Conservation (phyloP, 208 protist genomes). For the Leishmania guyanensis region DNA sequence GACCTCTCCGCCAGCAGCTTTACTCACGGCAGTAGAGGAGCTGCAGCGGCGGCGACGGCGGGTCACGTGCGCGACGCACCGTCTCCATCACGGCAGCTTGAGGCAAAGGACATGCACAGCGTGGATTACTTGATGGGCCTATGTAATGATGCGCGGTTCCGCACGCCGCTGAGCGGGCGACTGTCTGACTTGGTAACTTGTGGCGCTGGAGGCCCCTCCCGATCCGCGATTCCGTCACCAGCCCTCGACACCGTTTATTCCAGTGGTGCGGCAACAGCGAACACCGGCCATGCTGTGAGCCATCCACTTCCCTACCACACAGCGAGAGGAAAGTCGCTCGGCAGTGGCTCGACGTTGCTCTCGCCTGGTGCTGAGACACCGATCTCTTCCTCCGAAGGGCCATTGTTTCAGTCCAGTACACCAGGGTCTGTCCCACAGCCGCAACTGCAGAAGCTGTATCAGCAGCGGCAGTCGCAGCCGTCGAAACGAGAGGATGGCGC, state of each 20-base stretch:
- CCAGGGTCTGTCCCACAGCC: not conserved
- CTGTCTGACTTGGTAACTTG: not conserved
- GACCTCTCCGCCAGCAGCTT: not conserved
- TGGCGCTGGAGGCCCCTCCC: not conserved
- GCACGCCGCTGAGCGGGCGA: slow-evolving; percentile 46
- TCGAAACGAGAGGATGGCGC: not conserved
- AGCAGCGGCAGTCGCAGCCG: not conserved
- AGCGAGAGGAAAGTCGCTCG: not conserved
- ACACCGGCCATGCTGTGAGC: not conserved
- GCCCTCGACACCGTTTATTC: not conserved
- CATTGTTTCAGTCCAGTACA: slow-evolving; percentile 11
- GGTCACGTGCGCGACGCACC: not conserved
- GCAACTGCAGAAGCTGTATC: slow-evolving; percentile 1
- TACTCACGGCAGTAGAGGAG: not conserved
- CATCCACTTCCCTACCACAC: not conserved
- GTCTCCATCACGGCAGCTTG: not conserved
- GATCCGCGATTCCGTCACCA: not conserved
- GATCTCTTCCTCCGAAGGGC: slow-evolving; percentile 32
- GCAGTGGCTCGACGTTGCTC: not conserved
- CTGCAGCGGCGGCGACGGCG: not conserved
- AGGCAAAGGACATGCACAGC: slow-evolving; percentile 30
- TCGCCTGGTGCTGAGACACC: slow-evolving; percentile 16
- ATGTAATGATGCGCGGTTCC: slow-evolving; percentile 61
- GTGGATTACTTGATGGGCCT: slow-evolving; percentile 67
- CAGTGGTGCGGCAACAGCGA: not conserved